Conservation (phyloP, 2,329 filamentous ascomycete genomes). For the Paracorniculantispora psalliotae region DNA sequence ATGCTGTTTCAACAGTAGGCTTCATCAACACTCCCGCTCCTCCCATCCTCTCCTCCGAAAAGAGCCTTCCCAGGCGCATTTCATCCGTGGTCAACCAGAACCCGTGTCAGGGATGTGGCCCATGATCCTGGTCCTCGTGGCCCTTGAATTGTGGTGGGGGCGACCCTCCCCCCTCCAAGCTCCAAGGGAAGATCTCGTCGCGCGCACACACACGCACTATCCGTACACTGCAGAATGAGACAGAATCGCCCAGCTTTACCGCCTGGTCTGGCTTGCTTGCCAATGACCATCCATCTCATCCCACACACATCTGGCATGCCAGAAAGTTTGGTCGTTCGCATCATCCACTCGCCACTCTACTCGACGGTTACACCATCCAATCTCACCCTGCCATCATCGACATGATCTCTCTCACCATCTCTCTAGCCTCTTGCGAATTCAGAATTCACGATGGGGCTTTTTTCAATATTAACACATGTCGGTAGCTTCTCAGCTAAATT, state of each 20-base stretch:
- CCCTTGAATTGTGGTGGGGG: constrained; percentile 1
- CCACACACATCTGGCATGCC: not conserved
- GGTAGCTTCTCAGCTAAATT: not conserved
- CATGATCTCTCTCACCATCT: not conserved
- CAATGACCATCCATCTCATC: not conserved
- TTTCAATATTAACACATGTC: not conserved
- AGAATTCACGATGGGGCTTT: not conserved
- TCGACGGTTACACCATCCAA: too few species aligned
- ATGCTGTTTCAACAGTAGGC: too few species aligned
- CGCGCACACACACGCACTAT: not conserved
- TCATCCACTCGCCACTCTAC: not conserved
- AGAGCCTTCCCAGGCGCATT: not conserved
- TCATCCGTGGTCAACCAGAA: not conserved
- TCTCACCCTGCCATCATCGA: too few species aligned
- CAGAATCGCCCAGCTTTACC: not conserved
- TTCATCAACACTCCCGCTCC: not conserved
- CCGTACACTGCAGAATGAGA: not conserved
- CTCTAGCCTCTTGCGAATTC: not conserved
- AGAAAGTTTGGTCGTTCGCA: not conserved
- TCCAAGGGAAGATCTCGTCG: constrained; percentile 4
- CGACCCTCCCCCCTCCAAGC: not conserved
- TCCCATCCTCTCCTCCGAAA: not conserved
- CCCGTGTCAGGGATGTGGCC: not conserved
- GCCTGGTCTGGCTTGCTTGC: not conserved
- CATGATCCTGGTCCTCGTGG: constrained; percentile 7